Evolutionary conservation across 805 yeast species (phyloP).

Genomic region (Yamadazyma kitorensis): DNA sequence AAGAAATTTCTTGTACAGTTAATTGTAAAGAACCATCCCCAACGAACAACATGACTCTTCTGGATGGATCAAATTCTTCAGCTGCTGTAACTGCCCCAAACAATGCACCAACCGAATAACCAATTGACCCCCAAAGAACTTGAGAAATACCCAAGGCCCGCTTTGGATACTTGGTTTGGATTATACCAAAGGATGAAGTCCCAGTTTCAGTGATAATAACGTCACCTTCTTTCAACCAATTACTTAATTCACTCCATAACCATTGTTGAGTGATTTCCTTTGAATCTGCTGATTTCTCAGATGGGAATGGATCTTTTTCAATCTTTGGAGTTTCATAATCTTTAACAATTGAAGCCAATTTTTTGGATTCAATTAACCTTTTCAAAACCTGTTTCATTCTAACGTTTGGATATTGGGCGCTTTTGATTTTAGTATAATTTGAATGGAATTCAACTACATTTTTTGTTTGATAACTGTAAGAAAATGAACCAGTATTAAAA

Average conservation of each 20-base stretch:
- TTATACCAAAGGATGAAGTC: conserved; percentile 34
- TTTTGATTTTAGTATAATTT: conserved; percentile 66
- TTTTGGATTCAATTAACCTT: conserved; percentile 16
- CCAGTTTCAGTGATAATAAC: conserved; percentile 35
- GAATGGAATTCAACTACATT: conserved; percentile 79
- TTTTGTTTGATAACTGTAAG: conserved; percentile 70
- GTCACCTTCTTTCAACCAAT: conserved; percentile 30
- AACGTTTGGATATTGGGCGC: conserved; percentile 68
- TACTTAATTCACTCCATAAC: conserved; percentile 28
- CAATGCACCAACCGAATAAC: conserved; percentile 33
- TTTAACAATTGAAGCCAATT: conserved; percentile 8
- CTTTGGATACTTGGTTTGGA: conserved; percentile 29
- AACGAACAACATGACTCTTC: conserved; percentile 38
- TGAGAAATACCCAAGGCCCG: conserved; percentile 31
- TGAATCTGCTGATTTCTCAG: conserved; percentile 6
- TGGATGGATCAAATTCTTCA: conserved; percentile 27
- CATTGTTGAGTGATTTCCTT: conserved; percentile 26
- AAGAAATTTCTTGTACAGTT: conserved; percentile 39
- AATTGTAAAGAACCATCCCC: conserved; percentile 43
- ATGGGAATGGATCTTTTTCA: conserved; percentile 15
- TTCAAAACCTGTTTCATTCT: conserved; percentile 55
- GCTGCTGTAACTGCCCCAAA: conserved; percentile 35
- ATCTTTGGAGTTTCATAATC: conserved; percentile 13
- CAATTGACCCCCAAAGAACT: conserved; percentile 36
- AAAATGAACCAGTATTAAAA: conserved; percentile 87